Percentiles rank a stretch among this genome's conserved stretches.
phyloP scores from a whole-genome alignment of 257 asterid genomes.

The Gentiana macrophylla region DNA sequence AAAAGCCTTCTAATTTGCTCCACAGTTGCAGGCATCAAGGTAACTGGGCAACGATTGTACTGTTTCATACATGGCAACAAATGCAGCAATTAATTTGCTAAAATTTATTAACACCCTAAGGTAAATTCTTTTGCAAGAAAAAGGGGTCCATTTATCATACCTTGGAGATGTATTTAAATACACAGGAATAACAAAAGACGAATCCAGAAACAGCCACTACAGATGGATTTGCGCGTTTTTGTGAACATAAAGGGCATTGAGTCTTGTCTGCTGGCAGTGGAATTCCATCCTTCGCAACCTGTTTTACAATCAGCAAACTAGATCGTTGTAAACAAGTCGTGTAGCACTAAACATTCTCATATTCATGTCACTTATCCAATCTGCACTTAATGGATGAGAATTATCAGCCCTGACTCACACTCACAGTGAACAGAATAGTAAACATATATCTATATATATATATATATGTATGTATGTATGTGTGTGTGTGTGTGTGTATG shows the following conservation, averaged over 20 bases:
- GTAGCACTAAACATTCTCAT: no score
- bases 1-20: slow-evolving; percentile 91
- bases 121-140: background rate
- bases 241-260: slow-evolving; percentile 75
- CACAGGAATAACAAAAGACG: slow-evolving; percentile 93
- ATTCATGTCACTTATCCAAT: no score
- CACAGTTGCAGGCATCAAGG: slow-evolving; percentile 74
- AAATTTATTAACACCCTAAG: background rate
- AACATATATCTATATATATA: no score
- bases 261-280: slow-evolving; percentile 75
- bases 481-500: no score
- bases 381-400: no score
- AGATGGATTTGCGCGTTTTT: slow-evolving; percentile 86
- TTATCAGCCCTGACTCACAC: no score
- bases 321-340: no score
- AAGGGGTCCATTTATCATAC: slow-evolving; percentile 25
- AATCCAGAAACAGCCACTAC: slow-evolving; percentile 85
- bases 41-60: slow-evolving; percentile 95
- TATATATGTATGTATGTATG: no score
- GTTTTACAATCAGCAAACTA: slow-evolving; percentile 13
- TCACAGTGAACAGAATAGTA: no score
- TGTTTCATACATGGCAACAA: slow-evolving; percentile 17
- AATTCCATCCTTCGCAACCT: slow-evolving; percentile 94
- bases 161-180: slow-evolving; percentile 86
- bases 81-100: background rate